Evolutionary conservation across 2,329 filamentous ascomycete genomes (phyloP), one percentile per base, ranked within the genome.

Genomic region (Malbranchea zuffiana): DNA sequence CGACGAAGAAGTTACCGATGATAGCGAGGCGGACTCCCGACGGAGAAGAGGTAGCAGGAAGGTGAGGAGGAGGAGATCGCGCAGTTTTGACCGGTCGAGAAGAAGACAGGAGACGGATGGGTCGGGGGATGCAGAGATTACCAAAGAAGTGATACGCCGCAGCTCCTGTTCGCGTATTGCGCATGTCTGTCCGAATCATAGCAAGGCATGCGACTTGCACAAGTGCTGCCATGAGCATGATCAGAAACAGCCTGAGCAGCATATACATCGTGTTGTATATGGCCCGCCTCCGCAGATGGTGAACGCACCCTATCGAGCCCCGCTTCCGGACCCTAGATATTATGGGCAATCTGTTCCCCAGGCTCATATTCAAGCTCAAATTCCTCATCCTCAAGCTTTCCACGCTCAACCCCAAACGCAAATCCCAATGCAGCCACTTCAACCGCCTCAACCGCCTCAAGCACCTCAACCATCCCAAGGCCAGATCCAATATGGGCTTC

Each of bases 1-100:
- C 6, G 43, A 37, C 11, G 28, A 40, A 11, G 37, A 37, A 4
- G 40, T 36, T 19, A 35, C 37, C 15, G 27, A 28, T 11, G 20
- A 29, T 17, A 26, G 29, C 10, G 12, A 17, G 5, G 5, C 26
- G 11, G 10, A 12, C 11, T 25, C 20, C 19, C 11, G 18, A 11
- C 23, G 30, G 19, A 21, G 15, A 7, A 28, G 19, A 11, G 25
- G 25, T 6, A 37, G 28, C 29, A 25, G 25, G 23, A 40, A 33
- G 15, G 17, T 10, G 7, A 24, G 15, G 17, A 15, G 18, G 10
- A 19, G 29, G 12, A 35, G n/a, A n/a, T n/a, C n/a, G n/a, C n/a
- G n/a, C n/a, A n/a, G n/a, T n/a, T n/a, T n/a, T n/a, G n/a, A n/a
- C n/a, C n/a, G n/a, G n/a, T n/a, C n/a, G n/a, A n/a, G n/a, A n/a